Conservation (phyloP, 176 grass and related monocot species). For the Aegilops bicornis region DNA sequence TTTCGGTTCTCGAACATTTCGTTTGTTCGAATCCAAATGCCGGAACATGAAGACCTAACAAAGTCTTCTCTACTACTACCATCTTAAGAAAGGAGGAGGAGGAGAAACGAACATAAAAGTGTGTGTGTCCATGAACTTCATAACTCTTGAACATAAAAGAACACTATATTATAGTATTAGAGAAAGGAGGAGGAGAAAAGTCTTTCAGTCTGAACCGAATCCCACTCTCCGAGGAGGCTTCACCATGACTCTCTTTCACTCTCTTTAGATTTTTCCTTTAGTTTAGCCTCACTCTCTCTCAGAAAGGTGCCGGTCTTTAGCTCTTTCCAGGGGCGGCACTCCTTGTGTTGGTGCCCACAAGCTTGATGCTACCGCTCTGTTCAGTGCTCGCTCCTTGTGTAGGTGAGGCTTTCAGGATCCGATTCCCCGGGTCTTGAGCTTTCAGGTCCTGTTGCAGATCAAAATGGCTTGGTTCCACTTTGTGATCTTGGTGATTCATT, state of each 20-base stretch:
- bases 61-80: background rate
- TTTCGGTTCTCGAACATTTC: background rate
- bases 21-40: background rate
- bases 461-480: background rate
- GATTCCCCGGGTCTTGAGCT: conserved; percentile 17
- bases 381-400: background rate
- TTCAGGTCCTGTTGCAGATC: conserved; percentile 12
- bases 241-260: conserved; percentile 30
- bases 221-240: conserved; percentile 32
- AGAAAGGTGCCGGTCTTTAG: conserved; percentile 38
- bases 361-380: conserved; percentile 8
- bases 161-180: background rate
- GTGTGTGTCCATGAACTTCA: too few species aligned
- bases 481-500: conserved; percentile 20
- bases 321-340: conserved; percentile 45
- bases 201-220: conserved; percentile 28
- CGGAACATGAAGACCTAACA: background rate
- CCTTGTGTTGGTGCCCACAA: conserved; percentile 29
- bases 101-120: too few species aligned
- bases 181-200: background rate
- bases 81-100: too few species aligned
- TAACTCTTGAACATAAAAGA: background rate
- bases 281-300: background rate
- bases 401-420: conserved; percentile 10
- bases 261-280: conserved; percentile 22